A percentile compares a stretch with the other conserved stretches of the same genome.
phyloP scores from a whole-genome alignment of 345 rosid genomes.

The Moricandia arvensis region DNA sequence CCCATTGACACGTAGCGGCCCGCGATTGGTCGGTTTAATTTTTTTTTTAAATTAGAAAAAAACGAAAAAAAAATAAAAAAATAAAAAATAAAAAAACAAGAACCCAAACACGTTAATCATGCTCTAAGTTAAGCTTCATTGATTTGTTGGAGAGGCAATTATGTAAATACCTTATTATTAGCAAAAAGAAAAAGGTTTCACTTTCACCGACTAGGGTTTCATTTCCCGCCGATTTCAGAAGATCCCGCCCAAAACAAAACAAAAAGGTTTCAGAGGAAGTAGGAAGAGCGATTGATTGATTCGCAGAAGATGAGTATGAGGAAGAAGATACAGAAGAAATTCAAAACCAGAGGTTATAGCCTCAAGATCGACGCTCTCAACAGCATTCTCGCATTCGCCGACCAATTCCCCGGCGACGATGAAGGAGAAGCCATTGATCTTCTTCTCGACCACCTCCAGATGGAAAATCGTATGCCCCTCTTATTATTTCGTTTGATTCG shows the following conservation, averaged over 20 bases:
- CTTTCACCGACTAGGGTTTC: neutral
- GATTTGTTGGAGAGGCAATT: too few species aligned
- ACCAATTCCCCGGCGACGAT: constrained; percentile 55
- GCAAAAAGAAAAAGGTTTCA: neutral
- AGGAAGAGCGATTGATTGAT: neutral
- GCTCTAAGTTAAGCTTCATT: too few species aligned
- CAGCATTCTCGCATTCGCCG: constrained; percentile 58
- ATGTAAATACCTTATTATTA: too few species aligned
- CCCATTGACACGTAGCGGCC: too few species aligned
- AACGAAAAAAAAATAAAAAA: too few species aligned
- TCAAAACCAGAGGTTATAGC: constrained; percentile 73
- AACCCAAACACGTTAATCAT: too few species aligned
- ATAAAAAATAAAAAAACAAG: too few species aligned
- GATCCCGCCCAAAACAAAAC: neutral
- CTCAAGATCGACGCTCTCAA: constrained; percentile 71
- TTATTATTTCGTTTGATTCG: neutral
- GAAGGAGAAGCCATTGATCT: constrained; percentile 75
- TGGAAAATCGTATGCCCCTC: constrained; percentile 41
- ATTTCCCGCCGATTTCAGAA: neutral
- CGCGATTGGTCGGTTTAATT: too few species aligned
- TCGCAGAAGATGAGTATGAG: constrained; percentile 44
- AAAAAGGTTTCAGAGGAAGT: constrained; percentile 1
- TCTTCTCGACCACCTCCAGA: constrained; percentile 75
- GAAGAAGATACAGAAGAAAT: constrained; percentile 73
- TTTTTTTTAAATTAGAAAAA: too few species aligned